A percentile compares a stretch with the other conserved stretches of the same genome.
Conservation (phyloP, 2,329 filamentous ascomycete genomes). For the Trichoderma sp. region DNA sequence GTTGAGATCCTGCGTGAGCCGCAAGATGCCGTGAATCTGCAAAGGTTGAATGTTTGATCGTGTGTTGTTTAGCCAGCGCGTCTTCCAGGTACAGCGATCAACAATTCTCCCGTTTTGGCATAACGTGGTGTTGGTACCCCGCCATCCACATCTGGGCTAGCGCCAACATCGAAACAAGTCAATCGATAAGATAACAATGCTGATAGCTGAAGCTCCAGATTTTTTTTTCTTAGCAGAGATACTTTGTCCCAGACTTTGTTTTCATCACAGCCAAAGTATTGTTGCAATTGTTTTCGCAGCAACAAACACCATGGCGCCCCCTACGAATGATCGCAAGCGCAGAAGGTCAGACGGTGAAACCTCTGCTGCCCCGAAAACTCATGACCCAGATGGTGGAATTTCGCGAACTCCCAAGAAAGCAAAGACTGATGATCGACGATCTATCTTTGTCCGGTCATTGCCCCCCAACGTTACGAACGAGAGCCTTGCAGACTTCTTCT, state of each 20-base stretch:
- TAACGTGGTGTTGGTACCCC: conserved; percentile 19
- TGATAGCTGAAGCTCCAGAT: conserved; percentile 1
- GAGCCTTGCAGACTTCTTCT: conserved; percentile 83
- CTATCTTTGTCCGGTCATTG: conserved; percentile 88
- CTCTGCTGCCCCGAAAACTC: conserved; percentile 30
- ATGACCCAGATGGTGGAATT: conserved; percentile 34
- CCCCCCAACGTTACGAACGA: conserved; percentile 77
- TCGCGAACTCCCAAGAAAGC: conserved; percentile 51
- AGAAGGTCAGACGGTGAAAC: conserved; percentile 36
- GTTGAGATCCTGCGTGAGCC: neutral
- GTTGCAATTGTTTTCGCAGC: neutral
- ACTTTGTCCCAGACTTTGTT: neutral
- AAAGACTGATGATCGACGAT: conserved; percentile 60
- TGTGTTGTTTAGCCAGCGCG: conserved; percentile 22
- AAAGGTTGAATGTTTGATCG: neutral
- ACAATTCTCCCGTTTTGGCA: conserved; percentile 22
- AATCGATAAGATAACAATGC: conserved; percentile 14
- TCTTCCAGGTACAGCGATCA: conserved; percentile 6
- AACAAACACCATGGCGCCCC: conserved; percentile 28
- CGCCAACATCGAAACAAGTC: neutral
- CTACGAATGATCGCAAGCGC: conserved; percentile 37
- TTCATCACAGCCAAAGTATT: neutral
- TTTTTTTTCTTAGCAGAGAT: conserved; percentile 14
- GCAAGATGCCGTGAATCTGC: neutral
- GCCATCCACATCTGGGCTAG: conserved; percentile 11